Conservation (phyloP, 108 stramenopile genomes). For the Nitzschia putrida region DNA sequence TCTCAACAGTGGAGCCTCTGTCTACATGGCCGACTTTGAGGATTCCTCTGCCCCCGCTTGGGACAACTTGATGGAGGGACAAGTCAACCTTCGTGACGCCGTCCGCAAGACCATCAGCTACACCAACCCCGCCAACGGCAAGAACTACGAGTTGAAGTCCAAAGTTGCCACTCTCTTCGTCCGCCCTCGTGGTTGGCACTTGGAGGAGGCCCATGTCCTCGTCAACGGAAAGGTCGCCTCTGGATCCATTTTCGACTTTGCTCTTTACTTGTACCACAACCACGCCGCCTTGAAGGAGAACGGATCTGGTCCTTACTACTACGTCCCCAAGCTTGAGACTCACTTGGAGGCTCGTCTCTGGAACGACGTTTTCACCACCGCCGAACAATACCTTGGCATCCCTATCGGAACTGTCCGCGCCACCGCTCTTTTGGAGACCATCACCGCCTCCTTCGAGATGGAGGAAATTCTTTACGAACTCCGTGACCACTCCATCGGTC, state of each 20-base stretch:
- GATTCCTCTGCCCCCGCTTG: constrained; percentile 88
- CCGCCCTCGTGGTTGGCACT: constrained; percentile 92
- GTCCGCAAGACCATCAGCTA: constrained; percentile 83
- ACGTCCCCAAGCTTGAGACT: constrained; percentile 89
- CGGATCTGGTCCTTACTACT: constrained; percentile 87
- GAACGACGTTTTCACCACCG: constrained; percentile 89
- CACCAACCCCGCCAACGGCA: constrained; percentile 78
- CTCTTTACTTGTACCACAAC: constrained; percentile 93
- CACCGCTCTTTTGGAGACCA: constrained; percentile 91
- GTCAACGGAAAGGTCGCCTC: constrained; percentile 84
- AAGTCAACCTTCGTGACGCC: constrained; percentile 90
- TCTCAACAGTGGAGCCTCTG: constrained; percentile 87
- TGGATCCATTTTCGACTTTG: constrained; percentile 89
- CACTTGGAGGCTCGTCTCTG: constrained; percentile 91
- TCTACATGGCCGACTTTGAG: constrained; percentile 95
- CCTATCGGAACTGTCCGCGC: constrained; percentile 84
- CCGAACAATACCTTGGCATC: constrained; percentile 82
- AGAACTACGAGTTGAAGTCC: constrained; percentile 78
- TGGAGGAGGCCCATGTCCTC: constrained; percentile 89
- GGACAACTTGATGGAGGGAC: constrained; percentile 85
- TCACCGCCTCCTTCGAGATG: constrained; percentile 95
- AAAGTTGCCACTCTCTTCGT: constrained; percentile 77
- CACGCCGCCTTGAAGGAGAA: constrained; percentile 63
- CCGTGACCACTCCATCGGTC: constrained; percentile 87
- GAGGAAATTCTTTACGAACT: constrained; percentile 95